Conservation (phyloP, 768 basidiomycete species). For the Leccinellum albellum region DNA sequence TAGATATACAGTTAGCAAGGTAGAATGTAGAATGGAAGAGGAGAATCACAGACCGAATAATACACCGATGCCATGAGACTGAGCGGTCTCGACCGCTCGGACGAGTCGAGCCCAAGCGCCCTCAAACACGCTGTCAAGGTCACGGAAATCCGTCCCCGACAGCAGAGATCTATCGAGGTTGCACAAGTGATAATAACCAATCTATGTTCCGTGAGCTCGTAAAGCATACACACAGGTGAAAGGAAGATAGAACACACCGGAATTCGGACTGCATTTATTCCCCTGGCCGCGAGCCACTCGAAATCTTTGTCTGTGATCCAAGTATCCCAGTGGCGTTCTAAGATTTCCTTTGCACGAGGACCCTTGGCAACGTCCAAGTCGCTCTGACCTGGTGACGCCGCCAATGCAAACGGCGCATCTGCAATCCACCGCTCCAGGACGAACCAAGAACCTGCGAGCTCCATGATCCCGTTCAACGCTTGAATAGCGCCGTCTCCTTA, state of each 20-base stretch:
- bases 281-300: slow-evolving; percentile 48
- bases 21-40: slow-evolving; percentile 9
- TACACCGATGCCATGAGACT: slow-evolving; percentile 61
- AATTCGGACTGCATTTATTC: slow-evolving; percentile 59
- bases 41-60: slow-evolving; percentile 50
- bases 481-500: slow-evolving; percentile 24
- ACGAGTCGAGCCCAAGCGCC: slow-evolving; percentile 69
- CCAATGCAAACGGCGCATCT: slow-evolving; percentile 51
- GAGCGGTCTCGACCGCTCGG: slow-evolving; percentile 56
- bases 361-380: slow-evolving; percentile 70
- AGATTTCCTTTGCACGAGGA: slow-evolving; percentile 36
- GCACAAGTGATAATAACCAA: slow-evolving; percentile 71
- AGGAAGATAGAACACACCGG: slow-evolving; percentile 53
- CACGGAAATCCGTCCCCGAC: slow-evolving; percentile 61
- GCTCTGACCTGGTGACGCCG: slow-evolving; percentile 54
- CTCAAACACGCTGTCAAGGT: slow-evolving; percentile 43
- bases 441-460: slow-evolving; percentile 64
- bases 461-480: slow-evolving; percentile 6
- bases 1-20: slow-evolving; percentile 32
- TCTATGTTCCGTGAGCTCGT: slow-evolving; percentile 36
- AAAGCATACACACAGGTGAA: not conserved
- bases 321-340: slow-evolving; percentile 47
- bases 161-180: slow-evolving; percentile 56
- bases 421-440: slow-evolving; percentile 77
- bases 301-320: slow-evolving; percentile 56